Conservation (phyloP, 306 rosid species). For the Arachis hypogaea region DNA sequence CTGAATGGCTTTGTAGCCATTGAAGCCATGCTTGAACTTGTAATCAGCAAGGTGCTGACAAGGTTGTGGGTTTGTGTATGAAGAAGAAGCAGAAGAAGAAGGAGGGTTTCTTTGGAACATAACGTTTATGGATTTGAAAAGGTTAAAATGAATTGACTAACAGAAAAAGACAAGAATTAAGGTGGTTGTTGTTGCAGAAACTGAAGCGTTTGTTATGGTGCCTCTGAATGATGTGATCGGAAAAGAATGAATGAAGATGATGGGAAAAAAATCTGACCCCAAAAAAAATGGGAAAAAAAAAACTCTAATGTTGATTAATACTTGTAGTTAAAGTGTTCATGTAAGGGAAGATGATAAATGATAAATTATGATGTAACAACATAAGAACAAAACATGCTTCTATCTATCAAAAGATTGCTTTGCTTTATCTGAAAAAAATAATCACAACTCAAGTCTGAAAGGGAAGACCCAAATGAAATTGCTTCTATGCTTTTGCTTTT, state of each 20-base stretch:
- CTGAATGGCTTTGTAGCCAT: slow-evolving; percentile 73
- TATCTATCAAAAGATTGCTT: slow-evolving; percentile 27
- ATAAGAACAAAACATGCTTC: slow-evolving; percentile 24
- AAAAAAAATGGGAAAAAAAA: slow-evolving; percentile 18
- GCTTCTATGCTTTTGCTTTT: slow-evolving; percentile 12
- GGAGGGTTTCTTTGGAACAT: slow-evolving; percentile 68
- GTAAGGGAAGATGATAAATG: slow-evolving; percentile 34
- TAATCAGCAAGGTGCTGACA: slow-evolving; percentile 80
- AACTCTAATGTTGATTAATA: slow-evolving; percentile 32
- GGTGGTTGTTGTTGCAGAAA: slow-evolving; percentile 14
- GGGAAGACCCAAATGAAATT: slow-evolving; percentile 10
- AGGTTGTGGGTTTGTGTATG: slow-evolving; percentile 69
- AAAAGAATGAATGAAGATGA: slow-evolving; percentile 32
- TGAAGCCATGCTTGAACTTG: slow-evolving; percentile 74
- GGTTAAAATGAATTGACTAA: slow-evolving; percentile 33
- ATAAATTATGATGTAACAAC: slow-evolving; percentile 1
- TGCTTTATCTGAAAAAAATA: slow-evolving; percentile 25
- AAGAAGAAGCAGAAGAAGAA: slow-evolving; percentile 26
- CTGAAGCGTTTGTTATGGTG: slow-evolving; percentile 20
- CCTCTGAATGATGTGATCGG: slow-evolving; percentile 33
- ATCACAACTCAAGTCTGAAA: slow-evolving; percentile 8
- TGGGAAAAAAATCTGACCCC: neutral
- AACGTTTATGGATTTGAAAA: slow-evolving; percentile 8
- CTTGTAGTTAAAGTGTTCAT: neutral
- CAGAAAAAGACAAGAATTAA: slow-evolving; percentile 20